phyloP scores from a whole-genome alignment of 2,329 filamentous ascomycete species.

The Ophiostoma quercus region DNA sequence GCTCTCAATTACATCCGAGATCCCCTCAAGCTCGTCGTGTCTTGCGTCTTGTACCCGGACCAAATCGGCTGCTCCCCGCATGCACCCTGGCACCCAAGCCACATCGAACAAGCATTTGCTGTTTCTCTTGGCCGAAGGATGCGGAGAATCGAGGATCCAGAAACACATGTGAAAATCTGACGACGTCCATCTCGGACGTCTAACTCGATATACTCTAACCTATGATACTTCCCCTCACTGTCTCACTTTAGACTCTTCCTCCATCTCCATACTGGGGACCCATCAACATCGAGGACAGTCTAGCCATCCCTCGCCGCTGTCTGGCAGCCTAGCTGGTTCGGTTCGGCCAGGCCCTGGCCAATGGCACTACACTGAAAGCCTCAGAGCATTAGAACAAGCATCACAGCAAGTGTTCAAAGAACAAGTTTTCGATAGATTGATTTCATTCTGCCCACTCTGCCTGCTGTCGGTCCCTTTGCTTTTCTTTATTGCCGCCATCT shows the following conservation, averaged over 20 bases:
- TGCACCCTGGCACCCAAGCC: neutral
- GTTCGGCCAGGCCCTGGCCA: conserved; percentile 11
- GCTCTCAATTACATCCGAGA: neutral
- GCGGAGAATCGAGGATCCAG: neutral
- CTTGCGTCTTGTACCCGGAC: neutral
- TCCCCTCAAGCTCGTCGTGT: neutral
- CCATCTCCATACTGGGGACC: neutral
- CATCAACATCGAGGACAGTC: no score
- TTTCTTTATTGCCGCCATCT: neutral
- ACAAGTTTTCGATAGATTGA: neutral
- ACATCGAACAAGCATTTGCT: neutral
- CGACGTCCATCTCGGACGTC: neutral
- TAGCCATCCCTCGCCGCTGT: neutral
- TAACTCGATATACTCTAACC: neutral
- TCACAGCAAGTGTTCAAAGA: no score
- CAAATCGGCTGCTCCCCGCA: conserved; percentile 1
- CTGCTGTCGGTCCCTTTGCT: neutral
- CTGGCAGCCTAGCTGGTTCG: neutral
- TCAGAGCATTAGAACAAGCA: neutral
- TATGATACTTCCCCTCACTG: neutral
- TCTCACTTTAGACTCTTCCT: neutral
- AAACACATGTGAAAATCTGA: neutral
- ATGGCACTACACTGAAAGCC: conserved; percentile 10
- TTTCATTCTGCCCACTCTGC: neutral
- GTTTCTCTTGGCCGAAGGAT: neutral